Evolutionary conservation across 1,284 basidiomycete species (phyloP).

Genomic region (Ustilago bromivora): DNA sequence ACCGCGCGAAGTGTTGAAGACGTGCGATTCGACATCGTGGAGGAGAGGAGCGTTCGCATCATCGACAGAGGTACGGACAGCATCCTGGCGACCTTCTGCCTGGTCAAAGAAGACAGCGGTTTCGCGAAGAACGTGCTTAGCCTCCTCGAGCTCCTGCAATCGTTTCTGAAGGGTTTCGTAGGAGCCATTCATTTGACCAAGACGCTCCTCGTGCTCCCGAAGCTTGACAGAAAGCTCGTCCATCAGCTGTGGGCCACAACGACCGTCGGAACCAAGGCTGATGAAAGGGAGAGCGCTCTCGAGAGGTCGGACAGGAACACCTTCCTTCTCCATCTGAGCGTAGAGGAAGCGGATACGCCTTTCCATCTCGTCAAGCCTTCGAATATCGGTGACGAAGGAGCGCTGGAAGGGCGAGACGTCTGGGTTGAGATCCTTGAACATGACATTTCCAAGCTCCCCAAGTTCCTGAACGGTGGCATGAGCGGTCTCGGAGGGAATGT

Average conservation of each 20-base stretch:
- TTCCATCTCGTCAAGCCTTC: conserved; percentile 94
- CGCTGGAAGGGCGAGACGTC: conserved; percentile 97
- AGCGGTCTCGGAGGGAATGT: conserved; percentile 95
- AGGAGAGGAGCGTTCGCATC: conserved; percentile 89
- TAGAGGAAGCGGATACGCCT: conserved; percentile 91
- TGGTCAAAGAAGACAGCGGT: conserved; percentile 96
- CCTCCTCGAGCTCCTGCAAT: conserved; percentile 89
- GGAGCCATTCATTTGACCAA: conserved; percentile 91
- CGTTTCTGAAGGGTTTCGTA: conserved; percentile 90
- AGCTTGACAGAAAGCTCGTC: conserved; percentile 92
- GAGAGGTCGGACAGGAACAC: conserved; percentile 77
- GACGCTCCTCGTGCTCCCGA: conserved; percentile 85
- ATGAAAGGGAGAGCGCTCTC: conserved; percentile 68
- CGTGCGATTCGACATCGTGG: conserved; percentile 80
- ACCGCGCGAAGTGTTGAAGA: conserved; percentile 71
- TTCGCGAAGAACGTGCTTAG: conserved; percentile 87
- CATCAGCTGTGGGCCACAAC: conserved; percentile 81
- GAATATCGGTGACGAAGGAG: conserved; percentile 94
- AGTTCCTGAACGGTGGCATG: conserved; percentile 96
- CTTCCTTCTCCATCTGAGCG: conserved; percentile 84
- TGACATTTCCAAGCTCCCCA: conserved; percentile 92
- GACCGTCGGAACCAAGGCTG: conserved; percentile 74
- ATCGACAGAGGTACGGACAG: conserved; percentile 85
- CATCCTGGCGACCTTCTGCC: conserved; percentile 83
- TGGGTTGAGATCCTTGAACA: conserved; percentile 98